These are phyloP conservation scores for Didymellaceae sp. DNA, from an alignment of 2,329 filamentous ascomycete species.

Conservation along the genomic window DNA sequence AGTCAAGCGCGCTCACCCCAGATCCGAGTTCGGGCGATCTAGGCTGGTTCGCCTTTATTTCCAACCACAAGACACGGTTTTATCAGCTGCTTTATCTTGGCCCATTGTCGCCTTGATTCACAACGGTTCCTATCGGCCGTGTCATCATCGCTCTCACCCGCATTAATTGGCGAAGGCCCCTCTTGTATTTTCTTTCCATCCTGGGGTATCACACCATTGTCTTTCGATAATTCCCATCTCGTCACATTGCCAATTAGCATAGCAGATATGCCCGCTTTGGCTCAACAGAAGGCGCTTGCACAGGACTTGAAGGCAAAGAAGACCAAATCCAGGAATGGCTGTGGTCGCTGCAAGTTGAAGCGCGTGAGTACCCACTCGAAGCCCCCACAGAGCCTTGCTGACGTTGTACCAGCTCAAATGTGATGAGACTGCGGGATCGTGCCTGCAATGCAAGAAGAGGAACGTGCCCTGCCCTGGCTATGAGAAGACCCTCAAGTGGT, in stretches of 20 bases:
- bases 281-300: slow-evolving; percentile 32
- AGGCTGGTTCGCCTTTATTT: slow-evolving; percentile 23
- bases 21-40: slow-evolving; percentile 32
- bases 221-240: slow-evolving; percentile 25
- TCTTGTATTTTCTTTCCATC: slow-evolving; percentile 17
- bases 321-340: slow-evolving; percentile 47
- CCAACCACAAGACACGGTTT: slow-evolving; percentile 31
- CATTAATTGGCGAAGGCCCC: slow-evolving; percentile 21
- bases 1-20: slow-evolving; percentile 13
- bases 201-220: slow-evolving; percentile 28
- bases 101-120: slow-evolving; percentile 32
- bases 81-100: slow-evolving; percentile 40
- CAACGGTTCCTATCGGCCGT: slow-evolving; percentile 36
- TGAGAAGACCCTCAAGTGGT: slow-evolving; percentile 56
- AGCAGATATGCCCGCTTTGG: slow-evolving; percentile 40
- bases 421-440: slow-evolving; percentile 52
- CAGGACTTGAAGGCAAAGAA: slow-evolving; percentile 43
- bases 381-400: slow-evolving; percentile 14
- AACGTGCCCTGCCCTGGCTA: slow-evolving; percentile 56
- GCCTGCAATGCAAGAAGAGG: slow-evolving; percentile 53
- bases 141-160: slow-evolving; percentile 25
- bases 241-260: slow-evolving; percentile 12
- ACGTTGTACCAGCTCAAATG: slow-evolving; percentile 50
- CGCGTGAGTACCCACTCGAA: slow-evolving; percentile 29
- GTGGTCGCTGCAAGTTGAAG: slow-evolving; percentile 46